Conservation (phyloP, 371 early-diverging fungal genomes). For the Apophysomyces ossiformis region DNA sequence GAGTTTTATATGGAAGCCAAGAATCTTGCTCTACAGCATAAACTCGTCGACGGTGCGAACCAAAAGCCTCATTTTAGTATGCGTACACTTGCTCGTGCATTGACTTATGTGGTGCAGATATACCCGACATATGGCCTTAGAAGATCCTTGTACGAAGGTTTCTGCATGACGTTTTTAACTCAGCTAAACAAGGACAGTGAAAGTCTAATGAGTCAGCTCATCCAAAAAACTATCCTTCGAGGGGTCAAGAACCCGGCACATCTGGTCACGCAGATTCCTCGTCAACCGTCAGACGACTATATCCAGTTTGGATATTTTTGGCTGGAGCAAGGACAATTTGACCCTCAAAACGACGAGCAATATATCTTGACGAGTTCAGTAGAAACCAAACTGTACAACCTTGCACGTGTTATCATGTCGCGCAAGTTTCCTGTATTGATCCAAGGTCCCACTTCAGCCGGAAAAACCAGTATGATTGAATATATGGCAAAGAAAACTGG, state of each 20-base stretch:
- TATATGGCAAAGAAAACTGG: slow-evolving; percentile 94
- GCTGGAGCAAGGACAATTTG: slow-evolving; percentile 75
- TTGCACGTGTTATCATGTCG: slow-evolving; percentile 94
- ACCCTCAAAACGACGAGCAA: slow-evolving; percentile 51
- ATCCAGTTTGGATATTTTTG: slow-evolving; percentile 88
- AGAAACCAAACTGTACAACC: slow-evolving; percentile 79
- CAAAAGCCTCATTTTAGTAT: slow-evolving; percentile 93
- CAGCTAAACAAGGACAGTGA: slow-evolving; percentile 83
- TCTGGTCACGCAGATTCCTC: slow-evolving; percentile 68
- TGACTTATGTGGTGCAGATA: slow-evolving; percentile 82
- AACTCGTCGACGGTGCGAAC: slow-evolving; percentile 90
- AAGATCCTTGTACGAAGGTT: slow-evolving; percentile 90
- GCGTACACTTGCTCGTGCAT: slow-evolving; percentile 92
- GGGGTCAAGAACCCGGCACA: slow-evolving; percentile 66
- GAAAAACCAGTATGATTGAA: slow-evolving; percentile 99
- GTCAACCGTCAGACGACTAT: slow-evolving; percentile 66
- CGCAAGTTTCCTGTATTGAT: slow-evolving; percentile 96
- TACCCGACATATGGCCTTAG: slow-evolving; percentile 77
- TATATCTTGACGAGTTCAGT: slow-evolving; percentile 95
- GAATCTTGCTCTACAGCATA: slow-evolving; percentile 68
- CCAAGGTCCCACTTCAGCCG: slow-evolving; percentile 99
- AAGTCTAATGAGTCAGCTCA: slow-evolving; percentile 57
- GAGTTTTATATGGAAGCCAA: slow-evolving; percentile 88
- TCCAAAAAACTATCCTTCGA: slow-evolving; percentile 68
- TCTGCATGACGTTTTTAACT: slow-evolving; percentile 95